phyloP scores from a whole-genome alignment of 1,284 basidiomycete species.

The Apiotrichum mycotoxinovorans region DNA sequence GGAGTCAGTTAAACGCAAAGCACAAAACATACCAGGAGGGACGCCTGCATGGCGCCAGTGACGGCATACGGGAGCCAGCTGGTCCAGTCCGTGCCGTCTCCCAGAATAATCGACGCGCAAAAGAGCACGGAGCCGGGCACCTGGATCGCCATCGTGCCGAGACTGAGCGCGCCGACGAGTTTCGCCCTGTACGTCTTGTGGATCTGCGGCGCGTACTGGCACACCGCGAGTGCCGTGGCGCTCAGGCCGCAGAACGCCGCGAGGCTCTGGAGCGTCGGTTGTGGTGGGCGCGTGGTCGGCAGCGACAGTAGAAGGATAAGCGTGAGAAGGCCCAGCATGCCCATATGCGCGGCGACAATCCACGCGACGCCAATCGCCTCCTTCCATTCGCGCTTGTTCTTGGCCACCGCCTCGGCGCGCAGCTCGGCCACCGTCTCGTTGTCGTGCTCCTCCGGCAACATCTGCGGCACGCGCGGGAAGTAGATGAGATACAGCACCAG shows the following conservation, averaged over 20 bases:
- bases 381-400: constrained; percentile 64
- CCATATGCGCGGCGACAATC: constrained; percentile 66
- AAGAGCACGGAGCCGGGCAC: constrained; percentile 87
- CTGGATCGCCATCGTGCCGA: constrained; percentile 90
- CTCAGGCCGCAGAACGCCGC: constrained; percentile 84
- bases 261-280: constrained; percentile 60
- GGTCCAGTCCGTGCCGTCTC: constrained; percentile 80
- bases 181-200: constrained; percentile 70
- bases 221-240: constrained; percentile 68
- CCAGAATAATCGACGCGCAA: constrained; percentile 75
- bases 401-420: not conserved
- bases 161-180: constrained; percentile 85
- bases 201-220: constrained; percentile 88
- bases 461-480: constrained; percentile 61
- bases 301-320: constrained; percentile 49
- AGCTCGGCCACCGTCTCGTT: not conserved
- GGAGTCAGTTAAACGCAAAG: not conserved
- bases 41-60: constrained; percentile 79
- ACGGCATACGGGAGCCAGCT: constrained; percentile 82
- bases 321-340: constrained; percentile 34
- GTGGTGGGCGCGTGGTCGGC: constrained; percentile 47
- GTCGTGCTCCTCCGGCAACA: constrained; percentile 50
- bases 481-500: constrained; percentile 87
- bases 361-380: constrained; percentile 70
- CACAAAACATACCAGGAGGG: constrained; percentile 57